phyloP scores from a whole-genome alignment of 345 rosid species.

The Syzygium aqueum region DNA sequence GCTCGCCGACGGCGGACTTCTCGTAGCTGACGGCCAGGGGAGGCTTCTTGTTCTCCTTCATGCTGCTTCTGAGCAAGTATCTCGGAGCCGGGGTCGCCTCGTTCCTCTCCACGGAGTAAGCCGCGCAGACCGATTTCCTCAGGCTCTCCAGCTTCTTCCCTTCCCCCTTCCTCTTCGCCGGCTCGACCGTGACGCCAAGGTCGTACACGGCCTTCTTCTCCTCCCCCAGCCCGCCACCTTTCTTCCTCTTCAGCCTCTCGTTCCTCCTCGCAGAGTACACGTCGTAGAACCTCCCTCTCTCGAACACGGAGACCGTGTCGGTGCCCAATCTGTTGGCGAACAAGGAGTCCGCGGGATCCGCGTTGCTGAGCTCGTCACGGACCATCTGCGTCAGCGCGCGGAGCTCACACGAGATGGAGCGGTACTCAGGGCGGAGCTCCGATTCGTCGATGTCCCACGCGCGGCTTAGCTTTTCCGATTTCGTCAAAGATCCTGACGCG shows the following conservation, averaged over 20 bases:
- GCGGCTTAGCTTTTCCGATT: conserved; percentile 37
- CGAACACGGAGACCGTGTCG: conserved; percentile 36
- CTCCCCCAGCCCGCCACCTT: conserved; percentile 16
- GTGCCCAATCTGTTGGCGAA: not conserved
- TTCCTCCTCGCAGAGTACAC: conserved; percentile 75
- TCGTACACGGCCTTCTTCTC: conserved; percentile 23
- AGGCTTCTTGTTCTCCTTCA: conserved; percentile 69
- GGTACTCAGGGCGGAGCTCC: conserved; percentile 47
- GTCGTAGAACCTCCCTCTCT: conserved; percentile 85
- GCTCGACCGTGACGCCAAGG: conserved; percentile 57
- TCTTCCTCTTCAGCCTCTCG: conserved; percentile 71
- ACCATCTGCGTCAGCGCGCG: conserved; percentile 52
- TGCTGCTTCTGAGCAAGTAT: conserved; percentile 68
- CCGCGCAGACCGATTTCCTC: conserved; percentile 44
- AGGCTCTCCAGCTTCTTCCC: conserved; percentile 39
- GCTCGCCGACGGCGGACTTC: not conserved
- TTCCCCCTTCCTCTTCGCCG: conserved; percentile 50
- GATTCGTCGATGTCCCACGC: conserved; percentile 16
- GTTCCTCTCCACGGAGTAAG: conserved; percentile 29
- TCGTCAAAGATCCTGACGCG: conserved; percentile 43
- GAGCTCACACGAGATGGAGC: conserved; percentile 55
- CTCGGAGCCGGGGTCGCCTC: conserved; percentile 28
- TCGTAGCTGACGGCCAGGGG: conserved; percentile 26
- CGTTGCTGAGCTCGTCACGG: conserved; percentile 22
- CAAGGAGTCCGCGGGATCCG: conserved; percentile 1